Percentiles rank a stretch among this genome's conserved stretches.
Conservation (phyloP, 1,139 yeast genomes). For the Pichia sp. region DNA sequence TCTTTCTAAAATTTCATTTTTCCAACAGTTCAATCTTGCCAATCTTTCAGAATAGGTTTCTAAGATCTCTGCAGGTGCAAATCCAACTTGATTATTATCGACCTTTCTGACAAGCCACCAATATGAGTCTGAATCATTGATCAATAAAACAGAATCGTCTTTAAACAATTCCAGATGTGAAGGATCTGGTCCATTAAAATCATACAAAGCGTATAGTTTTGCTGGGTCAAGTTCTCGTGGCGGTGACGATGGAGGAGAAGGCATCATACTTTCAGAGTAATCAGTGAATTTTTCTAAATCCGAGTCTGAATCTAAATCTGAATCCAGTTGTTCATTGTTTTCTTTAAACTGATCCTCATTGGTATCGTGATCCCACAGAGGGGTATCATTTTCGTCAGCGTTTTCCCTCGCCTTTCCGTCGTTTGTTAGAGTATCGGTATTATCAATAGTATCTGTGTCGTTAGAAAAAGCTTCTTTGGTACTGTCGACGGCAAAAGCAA, state of each 20-base stretch:
- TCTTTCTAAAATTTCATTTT: constrained; percentile 70
- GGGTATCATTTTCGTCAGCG: constrained; percentile 1
- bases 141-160: constrained; percentile 74
- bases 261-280: constrained; percentile 27
- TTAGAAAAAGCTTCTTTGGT: too few relatives aligned
- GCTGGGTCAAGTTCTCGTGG: constrained; percentile 80
- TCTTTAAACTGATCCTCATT: constrained; percentile 15
- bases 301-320: not conserved
- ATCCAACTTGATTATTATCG: constrained; percentile 60
- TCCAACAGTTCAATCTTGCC: constrained; percentile 87
- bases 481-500: too few relatives aligned
- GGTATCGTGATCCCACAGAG: constrained; percentile 9
- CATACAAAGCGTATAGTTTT: constrained; percentile 77
- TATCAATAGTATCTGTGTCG: not conserved
- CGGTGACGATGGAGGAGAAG: constrained; percentile 71
- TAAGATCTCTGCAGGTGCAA: constrained; percentile 92
- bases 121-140: constrained; percentile 86
- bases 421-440: not conserved
- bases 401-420: not conserved
- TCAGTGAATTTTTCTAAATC: constrained; percentile 16
- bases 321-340: constrained; percentile 1
- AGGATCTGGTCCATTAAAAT: constrained; percentile 88
- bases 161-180: constrained; percentile 77
- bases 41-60: constrained; percentile 89
- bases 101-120: constrained; percentile 91